Base-by-base conservation (phyloP, 2,329 filamentous ascomycete genomes). In the Biscogniauxia mediterranea region DNA sequence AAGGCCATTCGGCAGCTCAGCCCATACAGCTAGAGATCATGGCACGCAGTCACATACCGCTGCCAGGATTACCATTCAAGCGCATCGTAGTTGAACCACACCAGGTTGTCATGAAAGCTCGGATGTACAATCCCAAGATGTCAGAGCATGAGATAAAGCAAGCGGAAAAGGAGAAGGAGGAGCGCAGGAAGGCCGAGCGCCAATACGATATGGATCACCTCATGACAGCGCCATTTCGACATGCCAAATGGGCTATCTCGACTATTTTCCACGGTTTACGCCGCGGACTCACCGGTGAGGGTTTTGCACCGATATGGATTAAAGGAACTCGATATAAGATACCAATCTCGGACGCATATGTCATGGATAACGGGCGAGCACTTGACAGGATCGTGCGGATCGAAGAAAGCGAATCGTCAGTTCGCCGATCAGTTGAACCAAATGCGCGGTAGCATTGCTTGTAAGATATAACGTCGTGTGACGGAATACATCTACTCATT, bases 161-260 rank as follows among this genome's bases (percentile, higher is more conserved):
- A 11, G 67, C 69, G 59, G 67, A 74, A 65, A 71, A 72, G 11
- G 73, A 75, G 21, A 76, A 80, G 65, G 74, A 79, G 62, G 72
- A 73, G 57, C 74, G 70, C 9, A 66, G 63, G 62, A 75, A 76
- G 60, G 75, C 74, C 58, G 73, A 76, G 61, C 76, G 76, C 59
- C 78, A 84, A 70, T 83, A 84, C 64, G 81, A 86, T 72, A 79
- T 80, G 75, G 76, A 80, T 58, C 82, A 86, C 68, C 70, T 86
- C 46, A 75, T 88, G 75, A 86, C 83, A 9, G 78, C 81, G 70
- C 85, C 85, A 19, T 85, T 88, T 65, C 78, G 85, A 20, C 79
- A 84, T 65, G 71, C 80, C 1, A 75, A 74, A 19, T 76, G 77
- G 62, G 81, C 74, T 0, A 68, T 81, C 2, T 69, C 70, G 21